A percentile compares a stretch with the other conserved stretches of the same genome.
Conservation (phyloP, 805 yeast species). For the Kuraishia molischiana region DNA sequence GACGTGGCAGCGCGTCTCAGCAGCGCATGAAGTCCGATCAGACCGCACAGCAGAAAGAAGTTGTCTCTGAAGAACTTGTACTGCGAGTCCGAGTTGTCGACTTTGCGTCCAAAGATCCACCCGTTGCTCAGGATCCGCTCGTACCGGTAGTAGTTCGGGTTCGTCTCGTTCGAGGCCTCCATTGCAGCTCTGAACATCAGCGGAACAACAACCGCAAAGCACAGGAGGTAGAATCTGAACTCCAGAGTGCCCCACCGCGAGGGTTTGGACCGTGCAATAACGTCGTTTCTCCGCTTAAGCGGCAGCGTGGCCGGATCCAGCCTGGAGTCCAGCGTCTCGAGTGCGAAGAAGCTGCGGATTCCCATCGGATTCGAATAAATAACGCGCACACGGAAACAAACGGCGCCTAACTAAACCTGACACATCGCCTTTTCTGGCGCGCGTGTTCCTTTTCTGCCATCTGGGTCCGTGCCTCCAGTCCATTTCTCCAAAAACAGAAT, state of each 20-base stretch:
- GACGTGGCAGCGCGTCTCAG: constrained; percentile 30
- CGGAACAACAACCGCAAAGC: constrained; percentile 67
- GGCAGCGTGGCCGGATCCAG: constrained; percentile 28
- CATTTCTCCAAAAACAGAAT: too few species aligned
- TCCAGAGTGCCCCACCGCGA: constrained; percentile 74
- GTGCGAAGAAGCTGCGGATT: constrained; percentile 28
- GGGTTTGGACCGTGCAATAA: constrained; percentile 19
- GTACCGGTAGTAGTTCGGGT: constrained; percentile 61
- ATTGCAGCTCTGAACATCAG: constrained; percentile 73
- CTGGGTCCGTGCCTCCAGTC: too few species aligned
- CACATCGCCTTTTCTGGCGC: too few species aligned
- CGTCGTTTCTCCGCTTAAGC: constrained; percentile 18
- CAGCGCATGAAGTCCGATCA: constrained; percentile 43
- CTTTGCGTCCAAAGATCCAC: constrained; percentile 85
- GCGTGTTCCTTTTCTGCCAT: too few species aligned
- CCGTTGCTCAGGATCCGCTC: constrained; percentile 61
- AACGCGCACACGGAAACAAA: neutral
- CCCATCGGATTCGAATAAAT: constrained; percentile 3
- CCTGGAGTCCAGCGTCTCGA: constrained; percentile 44
- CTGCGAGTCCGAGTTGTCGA: constrained; percentile 88
- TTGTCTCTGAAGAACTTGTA: constrained; percentile 83
- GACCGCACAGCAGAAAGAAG: constrained; percentile 46
- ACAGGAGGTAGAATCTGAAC: constrained; percentile 56
- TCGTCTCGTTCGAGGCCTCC: constrained; percentile 67
- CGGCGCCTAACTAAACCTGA: too few species aligned